Evolutionary conservation across 768 basidiomycete species (phyloP).

Genomic region (Kondoa subrosea): DNA sequence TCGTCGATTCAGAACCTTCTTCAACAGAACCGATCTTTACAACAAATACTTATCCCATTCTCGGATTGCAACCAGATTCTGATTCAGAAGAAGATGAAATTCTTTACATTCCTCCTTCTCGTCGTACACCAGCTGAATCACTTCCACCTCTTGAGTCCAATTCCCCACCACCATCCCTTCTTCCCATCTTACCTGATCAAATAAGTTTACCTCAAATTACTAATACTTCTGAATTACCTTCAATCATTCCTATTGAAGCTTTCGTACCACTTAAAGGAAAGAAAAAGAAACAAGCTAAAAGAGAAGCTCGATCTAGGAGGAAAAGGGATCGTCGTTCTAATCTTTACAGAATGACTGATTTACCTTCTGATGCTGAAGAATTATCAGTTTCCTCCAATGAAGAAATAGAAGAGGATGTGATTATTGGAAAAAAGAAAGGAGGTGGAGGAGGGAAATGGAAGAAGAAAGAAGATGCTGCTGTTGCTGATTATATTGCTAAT

Average conservation of each 20-base stretch:
- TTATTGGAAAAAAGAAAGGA: neutral
- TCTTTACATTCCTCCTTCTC: neutral
- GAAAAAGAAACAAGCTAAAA: neutral
- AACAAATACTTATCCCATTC: neutral
- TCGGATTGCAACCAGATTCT: neutral
- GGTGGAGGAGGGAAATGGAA: neutral
- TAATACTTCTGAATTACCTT: neutral
- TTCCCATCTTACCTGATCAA: neutral
- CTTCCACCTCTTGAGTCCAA: neutral
- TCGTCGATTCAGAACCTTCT: neutral
- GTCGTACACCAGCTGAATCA: neutral
- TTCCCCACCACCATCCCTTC: neutral
- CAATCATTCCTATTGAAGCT: neutral
- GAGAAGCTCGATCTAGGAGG: neutral
- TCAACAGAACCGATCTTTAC: neutral
- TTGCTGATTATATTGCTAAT: conserved; percentile 4
- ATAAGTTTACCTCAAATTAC: neutral
- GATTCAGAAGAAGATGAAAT: conserved; percentile 6
- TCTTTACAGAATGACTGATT: neutral
- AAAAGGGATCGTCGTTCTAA: neutral
- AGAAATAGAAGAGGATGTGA: neutral
- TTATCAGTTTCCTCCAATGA: neutral
- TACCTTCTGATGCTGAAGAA: neutral
- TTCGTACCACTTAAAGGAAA: neutral
- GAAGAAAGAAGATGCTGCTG: neutral